Conservation (phyloP, 768 basidiomycete genomes). For the Floccularia luteovirens region DNA sequence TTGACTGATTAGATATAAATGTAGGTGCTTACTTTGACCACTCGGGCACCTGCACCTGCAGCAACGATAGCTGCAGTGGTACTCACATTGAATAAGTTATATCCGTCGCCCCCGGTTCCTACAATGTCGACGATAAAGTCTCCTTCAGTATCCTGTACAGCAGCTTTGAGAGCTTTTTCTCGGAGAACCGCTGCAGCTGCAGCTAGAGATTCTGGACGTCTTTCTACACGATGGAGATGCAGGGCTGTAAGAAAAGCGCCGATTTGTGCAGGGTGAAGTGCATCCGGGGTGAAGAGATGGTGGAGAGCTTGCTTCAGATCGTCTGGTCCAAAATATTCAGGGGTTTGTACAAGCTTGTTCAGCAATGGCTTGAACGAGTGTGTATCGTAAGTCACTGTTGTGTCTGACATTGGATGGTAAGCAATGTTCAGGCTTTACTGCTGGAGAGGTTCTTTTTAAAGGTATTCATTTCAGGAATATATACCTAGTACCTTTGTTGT, state of each 20-base stretch:
- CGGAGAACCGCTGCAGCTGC: conserved; percentile 73
- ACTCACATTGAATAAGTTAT: conserved; percentile 95
- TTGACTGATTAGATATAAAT: background rate
- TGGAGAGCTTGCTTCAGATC: conserved; percentile 72
- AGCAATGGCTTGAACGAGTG: conserved; percentile 70
- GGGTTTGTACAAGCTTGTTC: conserved; percentile 70
- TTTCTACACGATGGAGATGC: conserved; percentile 73
- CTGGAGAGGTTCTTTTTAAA: no score
- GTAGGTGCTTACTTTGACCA: conserved; percentile 74
- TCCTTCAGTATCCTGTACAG: conserved; percentile 44
- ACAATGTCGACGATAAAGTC: conserved; percentile 87
- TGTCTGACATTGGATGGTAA: no score
- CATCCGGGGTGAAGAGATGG: conserved; percentile 62
- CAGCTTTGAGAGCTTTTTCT: conserved; percentile 56
- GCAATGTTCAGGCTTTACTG: no score
- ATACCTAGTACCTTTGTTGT: no score
- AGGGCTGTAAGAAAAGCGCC: conserved; percentile 87
- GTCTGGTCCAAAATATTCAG: conserved; percentile 71
- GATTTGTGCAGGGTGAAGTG: conserved; percentile 64
- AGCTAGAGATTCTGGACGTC: conserved; percentile 67
- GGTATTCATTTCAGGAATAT: no score
- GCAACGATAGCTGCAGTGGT: conserved; percentile 92
- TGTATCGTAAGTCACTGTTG: no score
- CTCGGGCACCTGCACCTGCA: conserved; percentile 88
- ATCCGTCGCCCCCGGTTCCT: conserved; percentile 91